Conservation (phyloP, 495 filamentous ascomycete species). For the Chaetomium tenue region DNA sequence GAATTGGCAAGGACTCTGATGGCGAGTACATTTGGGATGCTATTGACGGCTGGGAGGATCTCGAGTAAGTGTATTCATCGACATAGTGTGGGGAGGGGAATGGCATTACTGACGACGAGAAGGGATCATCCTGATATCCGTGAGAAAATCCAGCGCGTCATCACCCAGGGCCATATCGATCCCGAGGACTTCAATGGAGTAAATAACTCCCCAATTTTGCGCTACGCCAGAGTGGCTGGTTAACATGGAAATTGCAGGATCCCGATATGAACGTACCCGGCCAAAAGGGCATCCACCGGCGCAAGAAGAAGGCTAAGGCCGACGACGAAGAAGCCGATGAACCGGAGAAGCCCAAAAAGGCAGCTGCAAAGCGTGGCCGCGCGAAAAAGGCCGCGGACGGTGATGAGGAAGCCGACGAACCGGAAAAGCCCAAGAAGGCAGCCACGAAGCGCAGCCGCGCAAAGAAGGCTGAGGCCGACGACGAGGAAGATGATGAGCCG, state of each 20-base stretch:
- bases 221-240: conserved; percentile 9
- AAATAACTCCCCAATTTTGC: conserved; percentile 34
- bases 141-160: conserved; percentile 59
- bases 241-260: conserved; percentile 51
- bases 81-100: not conserved
- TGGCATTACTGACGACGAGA: conserved; percentile 7
- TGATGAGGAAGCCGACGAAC: conserved; percentile 28
- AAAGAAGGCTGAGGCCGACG: conserved; percentile 32
- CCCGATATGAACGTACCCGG: conserved; percentile 66
- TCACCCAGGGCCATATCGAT: conserved; percentile 70
- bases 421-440: conserved; percentile 20
- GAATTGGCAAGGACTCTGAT: conserved; percentile 34
- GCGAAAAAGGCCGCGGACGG: conserved; percentile 35
- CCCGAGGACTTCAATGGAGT: conserved; percentile 79
- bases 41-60: conserved; percentile 72
- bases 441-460: not conserved
- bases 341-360: conserved; percentile 36
- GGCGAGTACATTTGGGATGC: conserved; percentile 44
- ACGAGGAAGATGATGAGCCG: conserved; percentile 26
- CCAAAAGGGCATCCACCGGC: conserved; percentile 56
- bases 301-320: conserved; percentile 29
- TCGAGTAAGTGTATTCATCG: conserved; percentile 43
- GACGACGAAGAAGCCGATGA: conserved; percentile 20
- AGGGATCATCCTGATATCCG: conserved; percentile 50
- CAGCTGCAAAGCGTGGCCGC: conserved; percentile 39